These are phyloP conservation scores for Fusarium sp. DNA, from an alignment of 2,329 filamentous ascomycete species.

Conservation along the genomic window DNA sequence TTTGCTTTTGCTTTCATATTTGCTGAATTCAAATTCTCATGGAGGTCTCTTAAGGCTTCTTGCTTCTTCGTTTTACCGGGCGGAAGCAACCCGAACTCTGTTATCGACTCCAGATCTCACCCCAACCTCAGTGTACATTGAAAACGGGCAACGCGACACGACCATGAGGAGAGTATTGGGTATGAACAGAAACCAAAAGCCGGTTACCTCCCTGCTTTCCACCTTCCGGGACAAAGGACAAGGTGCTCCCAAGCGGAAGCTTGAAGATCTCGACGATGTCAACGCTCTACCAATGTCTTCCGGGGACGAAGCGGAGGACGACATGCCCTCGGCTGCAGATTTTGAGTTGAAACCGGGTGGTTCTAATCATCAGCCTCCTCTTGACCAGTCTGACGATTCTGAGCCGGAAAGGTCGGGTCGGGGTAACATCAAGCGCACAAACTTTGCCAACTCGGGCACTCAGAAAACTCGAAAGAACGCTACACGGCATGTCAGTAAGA, in stretches of 20 bases:
- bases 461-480: conserved; percentile 12
- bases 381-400: conserved; percentile 43
- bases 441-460: conserved; percentile 45
- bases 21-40: background rate
- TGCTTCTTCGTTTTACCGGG: background rate
- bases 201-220: conserved; percentile 37
- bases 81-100: background rate
- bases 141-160: background rate
- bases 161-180: conserved; percentile 40
- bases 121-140: background rate
- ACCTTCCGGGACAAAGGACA: conserved; percentile 1
- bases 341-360: conserved; percentile 6
- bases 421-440: conserved; percentile 55
- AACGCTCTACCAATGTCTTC: conserved; percentile 51
- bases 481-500: conserved; percentile 14
- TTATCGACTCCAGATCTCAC: conserved; percentile 4
- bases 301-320: conserved; percentile 48
- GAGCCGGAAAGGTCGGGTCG: conserved; percentile 47
- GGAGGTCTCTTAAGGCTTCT: conserved; percentile 1
- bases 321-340: conserved; percentile 6
- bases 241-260: conserved; percentile 14
- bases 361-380: conserved; percentile 2
- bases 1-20: background rate
- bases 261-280: conserved; percentile 36
- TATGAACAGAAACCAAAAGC: conserved; percentile 37